phyloP scores from a whole-genome alignment of 2,329 filamentous ascomycete genomes.

The Tolypocladium paradoxum region DNA sequence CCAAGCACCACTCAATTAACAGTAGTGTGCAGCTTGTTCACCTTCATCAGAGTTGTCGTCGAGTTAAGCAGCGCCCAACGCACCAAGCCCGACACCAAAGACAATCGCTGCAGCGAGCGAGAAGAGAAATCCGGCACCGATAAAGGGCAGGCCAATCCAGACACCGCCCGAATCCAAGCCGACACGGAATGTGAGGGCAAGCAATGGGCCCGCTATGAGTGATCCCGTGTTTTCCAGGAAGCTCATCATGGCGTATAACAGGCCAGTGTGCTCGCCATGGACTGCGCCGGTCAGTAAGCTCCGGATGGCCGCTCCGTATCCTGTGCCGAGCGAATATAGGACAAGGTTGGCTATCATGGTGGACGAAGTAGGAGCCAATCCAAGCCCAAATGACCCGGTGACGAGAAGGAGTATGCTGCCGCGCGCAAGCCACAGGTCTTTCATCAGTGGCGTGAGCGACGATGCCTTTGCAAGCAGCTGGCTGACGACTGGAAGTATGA shows the following conservation, averaged over 20 bases:
- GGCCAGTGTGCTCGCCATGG: constrained; percentile 4
- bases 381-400: constrained; percentile 2
- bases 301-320: constrained; percentile 2
- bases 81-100: no score
- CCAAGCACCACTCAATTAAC: no score
- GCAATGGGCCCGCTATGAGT: constrained; percentile 7
- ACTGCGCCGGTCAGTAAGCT: constrained; percentile 8
- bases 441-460: background rate
- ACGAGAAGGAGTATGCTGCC: constrained; percentile 1
- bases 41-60: no score
- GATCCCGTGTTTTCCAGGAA: constrained; percentile 8
- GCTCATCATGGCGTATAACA: constrained; percentile 9
- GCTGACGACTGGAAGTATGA: constrained; percentile 1
- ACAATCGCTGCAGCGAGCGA: background rate
- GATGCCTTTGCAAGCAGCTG: background rate
- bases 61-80: no score
- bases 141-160: constrained; percentile 8
- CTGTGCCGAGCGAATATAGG: background rate
- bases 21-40: no score
- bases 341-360: background rate
- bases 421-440: background rate
- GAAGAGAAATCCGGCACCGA: background rate
- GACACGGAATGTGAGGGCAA: constrained; percentile 6
- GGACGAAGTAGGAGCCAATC: background rate
- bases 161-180: constrained; percentile 6